phyloP scores from a whole-genome alignment of 257 asterid genomes.

The Ilex asprella region DNA sequence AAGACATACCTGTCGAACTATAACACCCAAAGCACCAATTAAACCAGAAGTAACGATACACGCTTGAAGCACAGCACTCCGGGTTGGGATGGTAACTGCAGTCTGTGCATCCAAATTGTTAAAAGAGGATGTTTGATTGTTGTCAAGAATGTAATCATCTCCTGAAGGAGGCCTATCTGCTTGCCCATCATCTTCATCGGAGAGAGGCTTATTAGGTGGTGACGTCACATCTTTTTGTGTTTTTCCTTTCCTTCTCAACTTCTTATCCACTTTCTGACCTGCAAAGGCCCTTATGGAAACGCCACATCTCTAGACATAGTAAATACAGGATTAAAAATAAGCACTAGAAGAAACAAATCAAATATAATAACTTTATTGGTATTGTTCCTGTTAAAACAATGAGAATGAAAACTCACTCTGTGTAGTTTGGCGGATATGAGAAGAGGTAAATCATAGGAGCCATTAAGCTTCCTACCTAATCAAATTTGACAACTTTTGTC shows the following conservation, averaged over 20 bases:
- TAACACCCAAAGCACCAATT: slow-evolving; percentile 55
- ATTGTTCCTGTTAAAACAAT: no score
- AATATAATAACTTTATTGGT: no score
- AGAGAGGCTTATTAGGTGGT: slow-evolving; percentile 18
- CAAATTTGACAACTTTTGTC: no score
- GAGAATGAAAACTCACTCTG: no score
- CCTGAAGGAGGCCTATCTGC: slow-evolving; percentile 2
- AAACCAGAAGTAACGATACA: slow-evolving; percentile 62
- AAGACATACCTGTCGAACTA: slow-evolving; percentile 58
- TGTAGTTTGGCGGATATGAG: no score
- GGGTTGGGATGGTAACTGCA: slow-evolving; percentile 34
- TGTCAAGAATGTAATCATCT: slow-evolving; percentile 24
- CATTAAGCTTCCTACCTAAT: no score
- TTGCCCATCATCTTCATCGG: slow-evolving; percentile 23
- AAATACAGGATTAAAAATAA: no score
- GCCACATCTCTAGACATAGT: slow-evolving; percentile 29
- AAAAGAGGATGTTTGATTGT: slow-evolving; percentile 11
- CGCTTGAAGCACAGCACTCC: slow-evolving; percentile 75
- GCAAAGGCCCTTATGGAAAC: slow-evolving; percentile 34
- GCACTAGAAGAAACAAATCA: no score
- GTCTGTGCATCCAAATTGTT: slow-evolving; percentile 25
- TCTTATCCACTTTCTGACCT: slow-evolving; percentile 45
- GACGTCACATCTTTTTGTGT: slow-evolving; percentile 18
- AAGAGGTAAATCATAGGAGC: no score
- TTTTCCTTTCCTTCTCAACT: slow-evolving; percentile 31